Evolutionary conservation across 257 asterid species (phyloP), one percentile per base, ranked within the genome.

Genomic region (Plantago ovata): DNA sequence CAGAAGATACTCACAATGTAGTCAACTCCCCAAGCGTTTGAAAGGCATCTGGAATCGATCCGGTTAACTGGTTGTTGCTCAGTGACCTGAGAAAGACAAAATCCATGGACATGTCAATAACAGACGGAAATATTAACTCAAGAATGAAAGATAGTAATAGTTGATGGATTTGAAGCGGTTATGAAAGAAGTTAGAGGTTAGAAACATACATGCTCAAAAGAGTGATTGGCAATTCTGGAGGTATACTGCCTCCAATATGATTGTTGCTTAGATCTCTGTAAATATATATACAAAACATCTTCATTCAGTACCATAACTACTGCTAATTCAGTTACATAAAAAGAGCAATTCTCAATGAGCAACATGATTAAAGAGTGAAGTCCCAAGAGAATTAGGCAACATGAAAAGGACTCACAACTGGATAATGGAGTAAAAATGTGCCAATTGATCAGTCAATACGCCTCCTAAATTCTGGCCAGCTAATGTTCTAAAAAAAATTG

Each of bases 231-330:
- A 92, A 79, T 60, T 59, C 71, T 53, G 84, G 53, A 7, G 98
- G 95, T 58, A 92, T 76, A 57, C 66, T 69, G 66, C 98, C 98
- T 13, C 94, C 96, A 52, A 92, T 92, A 24, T 77, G 94, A 75
- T 92, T 92, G 84, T 78, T 66, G 62, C 96, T 79, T 23, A 92
- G 69, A 74, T 92, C 81, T 65, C 98, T 88, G 84, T 53, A 40
- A 62, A 59, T 24, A 23, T 63, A 22, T 52, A 55, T 49, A 24
- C 64, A 54, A 14, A 56, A 43, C 52, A 61, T 61, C 52, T 43
- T 59, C 56, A 43, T 55, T 24, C 61, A 52, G 38, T 18, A 3
- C 69, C 50, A 52, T 32, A 54, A 46, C 14, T 47, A 11, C 53
- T 32, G 36, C 39, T 51, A 10, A 24, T 8, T 20, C 56, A 59